These are phyloP conservation scores for Lojkania enalia DNA, from an alignment of 2,329 filamentous ascomycete species.

Conservation along the genomic window DNA sequence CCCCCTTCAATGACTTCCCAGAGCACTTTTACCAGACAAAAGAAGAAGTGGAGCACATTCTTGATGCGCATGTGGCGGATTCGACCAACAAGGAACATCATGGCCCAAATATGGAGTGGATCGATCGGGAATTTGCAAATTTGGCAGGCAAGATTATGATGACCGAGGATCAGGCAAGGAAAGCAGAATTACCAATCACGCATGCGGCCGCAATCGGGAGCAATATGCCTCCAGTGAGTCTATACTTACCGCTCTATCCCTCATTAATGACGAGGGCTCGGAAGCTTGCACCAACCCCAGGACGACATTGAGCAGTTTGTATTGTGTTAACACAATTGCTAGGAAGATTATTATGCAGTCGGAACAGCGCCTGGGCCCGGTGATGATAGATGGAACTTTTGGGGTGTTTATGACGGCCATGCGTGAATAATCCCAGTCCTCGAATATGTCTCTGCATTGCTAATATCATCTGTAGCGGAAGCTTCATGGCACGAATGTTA, in stretches of 20 bases:
- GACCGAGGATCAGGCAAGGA: conserved; percentile 26
- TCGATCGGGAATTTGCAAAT: neutral
- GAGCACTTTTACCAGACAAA: conserved; percentile 25
- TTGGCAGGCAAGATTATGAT: conserved; percentile 34
- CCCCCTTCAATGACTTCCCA: neutral
- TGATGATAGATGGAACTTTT: conserved; percentile 39
- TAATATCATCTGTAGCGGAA: conserved; percentile 42
- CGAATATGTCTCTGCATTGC: no score
- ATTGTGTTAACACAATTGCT: no score
- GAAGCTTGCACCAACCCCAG: no score
- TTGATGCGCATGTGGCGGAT: conserved; percentile 22
- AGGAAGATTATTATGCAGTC: conserved; percentile 38
- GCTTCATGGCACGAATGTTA: conserved; percentile 48
- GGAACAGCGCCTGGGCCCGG: conserved; percentile 36
- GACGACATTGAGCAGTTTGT: no score
- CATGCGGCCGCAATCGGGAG: conserved; percentile 35
- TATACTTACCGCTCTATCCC: no score
- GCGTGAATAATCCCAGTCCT: conserved; percentile 48
- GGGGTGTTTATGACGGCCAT: conserved; percentile 57
- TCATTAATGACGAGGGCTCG: no score
- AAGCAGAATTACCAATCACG: conserved; percentile 34
- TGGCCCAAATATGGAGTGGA: neutral
- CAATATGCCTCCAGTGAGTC: conserved; percentile 34
- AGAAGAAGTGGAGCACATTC: conserved; percentile 32
- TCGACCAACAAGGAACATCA: neutral